Evolutionary conservation across 192 early-diverging fungal genomes (phyloP).

Genomic region (Umbelopsis ramanniana): DNA sequence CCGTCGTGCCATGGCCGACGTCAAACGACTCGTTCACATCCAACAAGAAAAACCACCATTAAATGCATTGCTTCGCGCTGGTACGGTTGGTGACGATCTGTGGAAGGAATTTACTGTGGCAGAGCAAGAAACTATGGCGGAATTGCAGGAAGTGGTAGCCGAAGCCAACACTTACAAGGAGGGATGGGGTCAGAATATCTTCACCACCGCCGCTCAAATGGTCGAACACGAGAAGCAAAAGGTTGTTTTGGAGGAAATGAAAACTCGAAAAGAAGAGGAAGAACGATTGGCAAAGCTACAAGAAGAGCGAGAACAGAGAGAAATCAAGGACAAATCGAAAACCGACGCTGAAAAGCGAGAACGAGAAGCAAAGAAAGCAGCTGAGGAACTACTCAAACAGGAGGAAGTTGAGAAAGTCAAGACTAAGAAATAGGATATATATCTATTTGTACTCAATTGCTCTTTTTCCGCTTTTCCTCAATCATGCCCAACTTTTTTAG

Average conservation of each 20-base stretch:
- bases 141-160: slow-evolving; percentile 77
- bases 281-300: slow-evolving; percentile 49
- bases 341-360: slow-evolving; percentile 44
- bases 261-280: slow-evolving; percentile 49
- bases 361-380: slow-evolving; percentile 8
- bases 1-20: slow-evolving; percentile 79
- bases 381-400: slow-evolving; percentile 20
- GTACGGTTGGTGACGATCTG: slow-evolving; percentile 83
- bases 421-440: not conserved
- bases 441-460: not conserved
- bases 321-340: slow-evolving; percentile 48
- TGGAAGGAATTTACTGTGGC: slow-evolving; percentile 74
- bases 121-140: slow-evolving; percentile 78
- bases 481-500: not conserved
- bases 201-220: slow-evolving; percentile 80
- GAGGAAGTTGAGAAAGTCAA: slow-evolving; percentile 9
- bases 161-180: slow-evolving; percentile 81
- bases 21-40: slow-evolving; percentile 73
- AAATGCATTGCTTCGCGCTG: slow-evolving; percentile 72
- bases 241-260: slow-evolving; percentile 54
- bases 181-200: slow-evolving; percentile 86
- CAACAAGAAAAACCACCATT: slow-evolving; percentile 82
- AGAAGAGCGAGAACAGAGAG: slow-evolving; percentile 52
- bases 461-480: not conserved
- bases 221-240: slow-evolving; percentile 66